Evolutionary conservation across 2,329 filamentous ascomycete genomes (phyloP), one percentile per base, ranked within the genome.

Genomic region (Pseudogymnoascus sp.): DNA sequence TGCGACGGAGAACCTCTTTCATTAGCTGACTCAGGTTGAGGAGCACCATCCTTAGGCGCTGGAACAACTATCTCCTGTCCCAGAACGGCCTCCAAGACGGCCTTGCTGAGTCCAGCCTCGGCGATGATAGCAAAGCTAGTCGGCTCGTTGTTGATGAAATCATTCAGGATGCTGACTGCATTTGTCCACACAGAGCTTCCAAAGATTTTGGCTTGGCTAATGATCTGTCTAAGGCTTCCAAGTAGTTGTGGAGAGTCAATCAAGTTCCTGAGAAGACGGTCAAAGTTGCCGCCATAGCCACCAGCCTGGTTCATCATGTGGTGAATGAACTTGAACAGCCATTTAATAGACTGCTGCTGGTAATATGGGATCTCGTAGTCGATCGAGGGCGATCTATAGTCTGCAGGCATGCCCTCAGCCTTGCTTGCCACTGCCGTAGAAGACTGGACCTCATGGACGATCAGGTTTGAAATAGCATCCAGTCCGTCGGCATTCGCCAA

Each of bases 141-240:
- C 0, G 95, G 95, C 72, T 99, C 95, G 73, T 98, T 97, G 77
- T 99, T 96, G 71, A 99, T 96, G 76, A 99, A 99, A 70, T 92
- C 93, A 73, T 91, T 95, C 61, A 99, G 80, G 64, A 97, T 93
- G 63, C 89, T 93, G 67, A 96, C 91, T 6, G 92, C 90, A 74
- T 93, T 93, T 60, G 92, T 96, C 95, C 95, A 99, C 4, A 98
- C 92, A 65, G 95, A 89, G 1, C 93, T 95, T 11, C 95, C 95
- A 73, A 93, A 99, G 39, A 87, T 81, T 62, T 81, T 81, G 39
- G 90, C 88, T 71, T 96, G 89, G 67, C 89, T 86, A 67, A 97
- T 89, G 54, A 99, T 90, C 39, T 87, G 83, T 63, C 90, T 87
- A 61, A 99, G 81, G 64, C 90, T 91, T 21, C 81, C 83, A 54